phyloP scores from a whole-genome alignment of 2,329 filamentous ascomycete genomes.

The Claviceps africana region DNA sequence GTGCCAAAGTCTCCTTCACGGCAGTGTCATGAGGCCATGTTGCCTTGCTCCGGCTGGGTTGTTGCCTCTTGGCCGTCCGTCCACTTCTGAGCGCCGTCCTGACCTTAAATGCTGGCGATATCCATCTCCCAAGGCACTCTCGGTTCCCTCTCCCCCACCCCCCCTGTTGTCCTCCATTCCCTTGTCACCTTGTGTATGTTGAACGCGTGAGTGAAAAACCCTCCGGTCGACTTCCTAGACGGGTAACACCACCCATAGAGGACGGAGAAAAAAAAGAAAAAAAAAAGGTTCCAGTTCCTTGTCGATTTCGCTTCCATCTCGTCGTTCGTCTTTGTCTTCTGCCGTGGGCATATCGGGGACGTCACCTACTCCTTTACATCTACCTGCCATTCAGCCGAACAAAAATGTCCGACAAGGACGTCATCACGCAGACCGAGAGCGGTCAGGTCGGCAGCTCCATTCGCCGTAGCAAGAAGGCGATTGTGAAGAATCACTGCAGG shows the following conservation, averaged over 20 bases:
- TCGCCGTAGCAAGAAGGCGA: conserved; percentile 22
- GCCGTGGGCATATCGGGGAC: background rate
- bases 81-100: background rate
- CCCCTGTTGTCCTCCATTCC: background rate
- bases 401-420: conserved; percentile 26
- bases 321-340: background rate
- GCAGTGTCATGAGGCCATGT: background rate
- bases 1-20: background rate
- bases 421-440: conserved; percentile 22
- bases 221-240: background rate
- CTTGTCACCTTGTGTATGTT: conserved; percentile 1
- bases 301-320: too few relatives aligned
- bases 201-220: background rate
- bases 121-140: background rate
- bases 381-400: background rate
- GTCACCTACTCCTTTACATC: background rate
- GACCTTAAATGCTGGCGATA: conserved; percentile 6
- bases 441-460: conserved; percentile 6
- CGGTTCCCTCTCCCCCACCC: background rate
- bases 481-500: conserved; percentile 32
- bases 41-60: background rate
- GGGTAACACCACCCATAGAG: too few relatives aligned
- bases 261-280: too few relatives aligned
- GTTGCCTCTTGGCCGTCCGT: background rate
- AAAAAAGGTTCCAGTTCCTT: background rate